These are phyloP conservation scores for Leucocoprinus gongylophorus DNA, from an alignment of 1,284 basidiomycete species.

Conservation along the genomic window DNA sequence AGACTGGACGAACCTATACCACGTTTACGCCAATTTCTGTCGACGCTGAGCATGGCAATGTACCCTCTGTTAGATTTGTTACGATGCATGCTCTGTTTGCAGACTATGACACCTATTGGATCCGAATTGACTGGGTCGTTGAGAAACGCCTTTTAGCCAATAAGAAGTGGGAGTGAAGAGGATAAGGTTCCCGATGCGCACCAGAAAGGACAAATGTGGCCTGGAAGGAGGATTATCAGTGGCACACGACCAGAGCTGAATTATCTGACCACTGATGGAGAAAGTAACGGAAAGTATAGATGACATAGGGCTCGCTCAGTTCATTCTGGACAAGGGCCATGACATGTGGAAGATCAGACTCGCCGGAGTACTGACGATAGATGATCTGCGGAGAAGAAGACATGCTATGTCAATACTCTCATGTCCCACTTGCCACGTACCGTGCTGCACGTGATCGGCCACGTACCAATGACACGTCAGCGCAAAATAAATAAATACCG, in stretches of 20 bases:
- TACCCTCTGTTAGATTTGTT: slow-evolving; percentile 82
- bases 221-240: slow-evolving; percentile 35
- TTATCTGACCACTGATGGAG: slow-evolving; percentile 80
- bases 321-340: slow-evolving; percentile 87
- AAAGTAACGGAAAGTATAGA: slow-evolving; percentile 92
- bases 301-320: slow-evolving; percentile 93
- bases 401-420: too few relatives aligned
- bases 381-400: slow-evolving; percentile 40
- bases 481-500: slow-evolving; percentile 57
- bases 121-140: slow-evolving; percentile 41
- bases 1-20: slow-evolving; percentile 73
- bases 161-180: background rate
- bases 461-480: slow-evolving; percentile 93
- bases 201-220: slow-evolving; percentile 82
- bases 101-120: slow-evolving; percentile 89
- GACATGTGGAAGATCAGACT: slow-evolving; percentile 73
- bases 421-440: too few relatives aligned
- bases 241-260: slow-evolving; percentile 23
- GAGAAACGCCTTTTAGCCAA: slow-evolving; percentile 48
- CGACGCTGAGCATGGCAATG: slow-evolving; percentile 95
- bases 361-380: slow-evolving; percentile 69
- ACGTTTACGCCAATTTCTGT: slow-evolving; percentile 71
- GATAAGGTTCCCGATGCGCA: slow-evolving; percentile 5
- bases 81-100: slow-evolving; percentile 88
- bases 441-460: slow-evolving; percentile 6